Base-by-base conservation (phyloP, 495 filamentous ascomycete genomes). In the Neurospora sp. region DNA sequence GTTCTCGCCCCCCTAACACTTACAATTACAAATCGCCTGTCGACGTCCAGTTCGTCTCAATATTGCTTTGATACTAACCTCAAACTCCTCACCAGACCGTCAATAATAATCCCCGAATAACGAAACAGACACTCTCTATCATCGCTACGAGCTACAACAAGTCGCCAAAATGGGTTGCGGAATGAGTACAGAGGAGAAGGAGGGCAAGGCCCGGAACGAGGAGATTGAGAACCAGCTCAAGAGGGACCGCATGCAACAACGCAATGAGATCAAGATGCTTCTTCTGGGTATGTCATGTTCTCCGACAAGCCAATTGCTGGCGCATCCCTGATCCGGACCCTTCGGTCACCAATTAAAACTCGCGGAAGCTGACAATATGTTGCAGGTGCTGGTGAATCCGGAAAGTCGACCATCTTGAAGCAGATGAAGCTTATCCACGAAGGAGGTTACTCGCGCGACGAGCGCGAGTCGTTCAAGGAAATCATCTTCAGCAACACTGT, bases 121-220 rank as follows among this genome's bases (percentile, higher is more conserved):
- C 54, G 73, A 78, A 74, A 39, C 43, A 78, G 40, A 71, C 72
- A 45, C 48, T 70, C 73, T 70, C 43, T 73, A 73, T 74, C 71
- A 73, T 76, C 73, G 59, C 73, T 69, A 71, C 71, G 59, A 9
- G 73, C 70, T 39, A 72, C 74, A 38, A 75, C 73, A 73, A 77
- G 71, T 71, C 82, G 88, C 80, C 92, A 93, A 88, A 77, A 99
- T 99, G 96, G 96, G 96, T 91, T 99, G 96, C 83, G 94, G 94
- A 84, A 97, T 97, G 94, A 98, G 96, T 80, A 97, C 96, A 78
- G 96, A 98, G 89, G 96, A 98, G 86, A 98, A 97, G 93, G 96
- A 99, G 93, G 96, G 96, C 85, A 98, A 97, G 92, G 90, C 92
- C 84, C 90, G 94, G 78, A 98, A 99, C 83, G 96, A 98, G 88